Evolutionary conservation across 106 monocot genomes (phyloP).

Genomic region (Narthecium ossifragum): DNA sequence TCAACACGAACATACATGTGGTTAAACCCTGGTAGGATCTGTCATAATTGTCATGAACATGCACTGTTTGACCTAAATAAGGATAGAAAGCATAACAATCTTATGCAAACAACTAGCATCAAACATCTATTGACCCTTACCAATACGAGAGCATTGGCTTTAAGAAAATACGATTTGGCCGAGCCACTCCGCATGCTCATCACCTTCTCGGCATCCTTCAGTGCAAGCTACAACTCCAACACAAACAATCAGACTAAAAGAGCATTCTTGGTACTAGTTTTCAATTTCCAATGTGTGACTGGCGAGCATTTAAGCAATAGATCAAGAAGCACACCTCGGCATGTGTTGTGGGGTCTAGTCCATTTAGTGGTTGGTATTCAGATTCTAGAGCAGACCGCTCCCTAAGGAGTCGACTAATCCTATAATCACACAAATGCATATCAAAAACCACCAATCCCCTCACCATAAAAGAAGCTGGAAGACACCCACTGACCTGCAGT

Average conservation of each 20-base stretch:
- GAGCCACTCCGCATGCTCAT: conserved; percentile 28
- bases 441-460: background rate
- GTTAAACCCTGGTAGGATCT: too few species aligned
- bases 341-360: conserved; percentile 88
- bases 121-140: conserved; percentile 54
- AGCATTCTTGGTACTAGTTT: background rate
- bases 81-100: too few species aligned
- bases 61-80: too few species aligned
- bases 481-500: conserved; percentile 47
- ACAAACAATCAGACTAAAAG: conserved; percentile 6
- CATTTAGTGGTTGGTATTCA: conserved; percentile 74
- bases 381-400: conserved; percentile 74
- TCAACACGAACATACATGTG: too few species aligned
- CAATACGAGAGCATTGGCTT: conserved; percentile 78
- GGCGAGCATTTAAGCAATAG: background rate
- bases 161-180: conserved; percentile 76
- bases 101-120: background rate
- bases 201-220: conserved; percentile 92
- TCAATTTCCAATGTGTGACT: too few species aligned
- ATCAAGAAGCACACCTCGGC: conserved; percentile 54
- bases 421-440: conserved; percentile 17
- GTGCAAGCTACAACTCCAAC: conserved; percentile 52
- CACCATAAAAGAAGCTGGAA: background rate
- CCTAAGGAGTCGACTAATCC: conserved; percentile 64
- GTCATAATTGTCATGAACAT: too few species aligned